Percentiles rank a stretch among this genome's conserved stretches.
phyloP scores from a whole-genome alignment of 2,329 filamentous ascomycete species.

The Cladosporium colombiae region DNA sequence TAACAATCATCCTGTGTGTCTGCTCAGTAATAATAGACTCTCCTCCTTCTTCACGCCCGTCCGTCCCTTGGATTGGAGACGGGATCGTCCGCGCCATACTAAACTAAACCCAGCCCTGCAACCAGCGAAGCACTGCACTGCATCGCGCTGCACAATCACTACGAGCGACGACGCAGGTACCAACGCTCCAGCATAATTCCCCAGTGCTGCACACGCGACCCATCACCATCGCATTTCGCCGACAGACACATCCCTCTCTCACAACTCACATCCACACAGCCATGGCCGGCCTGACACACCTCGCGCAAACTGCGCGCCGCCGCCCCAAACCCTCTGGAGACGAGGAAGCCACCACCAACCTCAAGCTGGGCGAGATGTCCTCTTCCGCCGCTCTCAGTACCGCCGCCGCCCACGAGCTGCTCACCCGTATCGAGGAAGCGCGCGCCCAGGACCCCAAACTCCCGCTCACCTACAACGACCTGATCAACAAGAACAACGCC shows the following conservation, averaged over 20 bases:
- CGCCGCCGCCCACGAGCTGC: constrained; percentile 87
- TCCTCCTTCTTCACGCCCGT: constrained; percentile 3
- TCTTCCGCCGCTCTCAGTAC: constrained; percentile 88
- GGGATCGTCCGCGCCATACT: neutral
- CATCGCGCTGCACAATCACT: neutral
- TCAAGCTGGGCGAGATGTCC: constrained; percentile 92
- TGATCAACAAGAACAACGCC: constrained; percentile 70
- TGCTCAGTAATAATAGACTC: neutral
- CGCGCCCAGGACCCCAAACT: constrained; percentile 70
- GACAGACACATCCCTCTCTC: neutral
- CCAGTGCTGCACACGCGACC: neutral
- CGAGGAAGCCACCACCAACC: constrained; percentile 78
- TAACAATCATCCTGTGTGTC: neutral
- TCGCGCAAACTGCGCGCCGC: constrained; percentile 49
- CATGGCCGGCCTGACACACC: constrained; percentile 34
- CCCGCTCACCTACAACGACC: constrained; percentile 61
- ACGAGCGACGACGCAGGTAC: constrained; percentile 3
- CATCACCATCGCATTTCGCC: neutral
- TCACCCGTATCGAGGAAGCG: constrained; percentile 69
- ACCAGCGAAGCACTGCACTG: neutral
- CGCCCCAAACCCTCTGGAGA: constrained; percentile 73
- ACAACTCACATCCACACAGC: neutral
- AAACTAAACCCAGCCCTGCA: neutral
- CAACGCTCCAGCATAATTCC: neutral
- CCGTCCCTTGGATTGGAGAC: neutral